Percentiles rank a stretch among this genome's conserved stretches.
Conservation (phyloP, 257 asterid species). For the Solanum piurae region DNA sequence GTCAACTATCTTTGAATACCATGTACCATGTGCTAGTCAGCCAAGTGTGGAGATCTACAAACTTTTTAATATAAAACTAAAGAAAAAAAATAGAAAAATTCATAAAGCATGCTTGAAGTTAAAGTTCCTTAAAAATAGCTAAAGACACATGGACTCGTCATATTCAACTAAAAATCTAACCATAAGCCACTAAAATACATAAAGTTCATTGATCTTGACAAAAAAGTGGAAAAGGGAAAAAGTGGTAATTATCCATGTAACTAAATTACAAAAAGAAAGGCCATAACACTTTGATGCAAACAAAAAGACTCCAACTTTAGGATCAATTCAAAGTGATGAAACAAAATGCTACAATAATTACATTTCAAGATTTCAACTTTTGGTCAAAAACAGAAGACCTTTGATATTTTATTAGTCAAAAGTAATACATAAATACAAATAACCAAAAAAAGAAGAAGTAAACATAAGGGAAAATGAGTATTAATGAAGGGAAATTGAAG, state of each 20-base stretch:
- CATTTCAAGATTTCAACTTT: background rate
- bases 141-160: conserved; percentile 38
- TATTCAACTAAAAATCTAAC: conserved; percentile 19
- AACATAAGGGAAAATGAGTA: background rate
- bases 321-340: conserved; percentile 4
- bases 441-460: background rate
- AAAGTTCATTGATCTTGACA: conserved; percentile 11
- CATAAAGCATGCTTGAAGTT: conserved; percentile 21
- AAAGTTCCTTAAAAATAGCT: conserved; percentile 35
- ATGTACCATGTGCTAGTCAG: conserved; percentile 58
- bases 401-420: background rate
- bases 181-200: conserved; percentile 4
- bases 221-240: background rate
- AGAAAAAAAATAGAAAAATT: background rate
- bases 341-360: background rate
- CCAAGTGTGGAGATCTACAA: conserved; percentile 39
- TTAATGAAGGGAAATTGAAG: background rate
- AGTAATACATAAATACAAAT: background rate
- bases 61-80: conserved; percentile 16
- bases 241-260: conserved; percentile 9
- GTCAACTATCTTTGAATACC: conserved; percentile 39
- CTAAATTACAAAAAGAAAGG: conserved; percentile 29
- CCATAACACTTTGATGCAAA: conserved; percentile 19
- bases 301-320: conserved; percentile 29
- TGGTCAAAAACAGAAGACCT: background rate